These are phyloP conservation scores for Primulina eburnea DNA, from an alignment of 257 asterid genomes.

Conservation along the genomic window DNA sequence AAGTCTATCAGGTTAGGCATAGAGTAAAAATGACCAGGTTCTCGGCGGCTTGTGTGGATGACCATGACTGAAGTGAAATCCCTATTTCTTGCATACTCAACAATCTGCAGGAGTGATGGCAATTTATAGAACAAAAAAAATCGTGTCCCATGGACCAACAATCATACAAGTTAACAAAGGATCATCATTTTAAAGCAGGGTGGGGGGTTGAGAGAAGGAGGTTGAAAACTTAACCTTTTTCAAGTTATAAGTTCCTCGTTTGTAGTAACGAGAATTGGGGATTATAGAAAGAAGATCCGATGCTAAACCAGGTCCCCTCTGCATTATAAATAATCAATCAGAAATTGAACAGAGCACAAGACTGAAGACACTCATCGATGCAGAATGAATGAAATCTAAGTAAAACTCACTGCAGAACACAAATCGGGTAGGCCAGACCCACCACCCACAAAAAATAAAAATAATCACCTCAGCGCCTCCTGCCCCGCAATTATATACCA, in stretches of 20 bases:
- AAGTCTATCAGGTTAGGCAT: background rate
- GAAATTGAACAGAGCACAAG: constrained; percentile 8
- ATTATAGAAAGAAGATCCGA: constrained; percentile 66
- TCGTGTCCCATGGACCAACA: background rate
- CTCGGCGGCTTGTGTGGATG: constrained; percentile 92
- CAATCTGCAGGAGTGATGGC: constrained; percentile 46
- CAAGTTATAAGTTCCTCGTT: constrained; percentile 92
- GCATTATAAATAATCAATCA: constrained; percentile 28
- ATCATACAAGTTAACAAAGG: background rate
- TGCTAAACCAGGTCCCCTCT: constrained; percentile 94
- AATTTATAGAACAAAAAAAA: constrained; percentile 13
- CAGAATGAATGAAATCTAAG: background rate
- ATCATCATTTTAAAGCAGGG: background rate
- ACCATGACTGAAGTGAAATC: constrained; percentile 86
- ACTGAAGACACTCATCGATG: background rate
- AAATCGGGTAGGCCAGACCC: background rate
- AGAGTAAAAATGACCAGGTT: constrained; percentile 57
- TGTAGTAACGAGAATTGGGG: constrained; percentile 78
- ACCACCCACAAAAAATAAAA: background rate
- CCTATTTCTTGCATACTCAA: constrained; percentile 68
- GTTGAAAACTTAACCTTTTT: constrained; percentile 50
- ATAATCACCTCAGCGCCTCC: background rate
- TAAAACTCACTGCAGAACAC: background rate
- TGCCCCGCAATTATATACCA: background rate
- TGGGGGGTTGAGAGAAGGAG: background rate